Conservation (phyloP, 2,329 filamentous ascomycete genomes). For the Sclerotinia borealis region DNA sequence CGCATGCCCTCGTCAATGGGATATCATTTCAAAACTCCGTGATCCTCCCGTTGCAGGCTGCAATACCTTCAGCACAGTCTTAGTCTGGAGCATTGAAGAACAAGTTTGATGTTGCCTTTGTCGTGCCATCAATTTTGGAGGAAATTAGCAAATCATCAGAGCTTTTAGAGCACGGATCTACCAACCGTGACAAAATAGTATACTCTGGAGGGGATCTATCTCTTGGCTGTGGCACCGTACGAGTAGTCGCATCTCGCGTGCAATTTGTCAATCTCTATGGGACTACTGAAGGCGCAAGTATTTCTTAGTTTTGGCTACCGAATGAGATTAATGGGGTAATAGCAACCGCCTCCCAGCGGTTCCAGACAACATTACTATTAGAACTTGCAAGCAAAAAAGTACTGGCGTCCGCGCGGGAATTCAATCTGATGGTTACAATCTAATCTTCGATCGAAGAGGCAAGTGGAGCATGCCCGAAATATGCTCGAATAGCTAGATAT, state of each 20-base stretch:
- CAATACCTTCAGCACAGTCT: neutral
- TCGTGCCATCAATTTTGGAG: neutral
- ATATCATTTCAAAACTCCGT: neutral
- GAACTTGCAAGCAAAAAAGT: conserved; percentile 22
- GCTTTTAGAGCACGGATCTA: neutral
- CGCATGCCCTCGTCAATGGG: neutral
- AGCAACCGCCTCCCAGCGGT: conserved; percentile 32
- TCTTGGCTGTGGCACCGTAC: neutral
- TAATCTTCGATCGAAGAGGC: conserved; percentile 32
- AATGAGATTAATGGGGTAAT: conserved; percentile 29
- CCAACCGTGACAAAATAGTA: neutral
- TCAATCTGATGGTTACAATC: neutral
- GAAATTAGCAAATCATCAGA: conserved; percentile 4
- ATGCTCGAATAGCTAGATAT: conserved; percentile 27
- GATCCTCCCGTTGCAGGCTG: neutral
- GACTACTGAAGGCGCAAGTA: neutral
- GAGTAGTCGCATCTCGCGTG: neutral
- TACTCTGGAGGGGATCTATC: conserved; percentile 6
- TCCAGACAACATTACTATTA: conserved; percentile 34
- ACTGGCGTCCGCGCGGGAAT: neutral
- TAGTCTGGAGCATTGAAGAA: neutral
- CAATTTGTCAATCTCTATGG: neutral
- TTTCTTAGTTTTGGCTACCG: neutral
- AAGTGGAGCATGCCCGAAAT: conserved; percentile 26
- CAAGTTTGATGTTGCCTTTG: neutral